A percentile compares a stretch with the other conserved stretches of the same genome.
These are phyloP conservation scores for Leishmania arabica DNA, from an alignment of 208 protist species.

Conservation along the genomic window DNA sequence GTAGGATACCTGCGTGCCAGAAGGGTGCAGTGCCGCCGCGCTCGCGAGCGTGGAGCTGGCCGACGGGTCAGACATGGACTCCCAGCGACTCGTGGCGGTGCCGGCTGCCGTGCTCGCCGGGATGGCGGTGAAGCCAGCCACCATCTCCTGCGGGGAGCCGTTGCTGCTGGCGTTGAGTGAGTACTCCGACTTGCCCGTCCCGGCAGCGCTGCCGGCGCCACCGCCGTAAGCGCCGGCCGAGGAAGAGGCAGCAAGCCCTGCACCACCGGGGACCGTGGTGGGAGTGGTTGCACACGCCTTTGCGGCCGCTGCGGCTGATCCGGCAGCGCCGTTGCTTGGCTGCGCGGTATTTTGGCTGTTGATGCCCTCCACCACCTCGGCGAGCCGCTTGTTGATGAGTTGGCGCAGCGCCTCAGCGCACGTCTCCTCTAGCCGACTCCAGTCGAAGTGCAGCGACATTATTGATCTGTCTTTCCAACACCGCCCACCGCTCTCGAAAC, in stretches of 20 bases:
- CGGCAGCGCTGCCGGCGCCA: background rate
- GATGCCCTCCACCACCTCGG: slow-evolving; percentile 30
- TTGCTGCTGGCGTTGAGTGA: background rate
- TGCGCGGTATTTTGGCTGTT: slow-evolving; percentile 6
- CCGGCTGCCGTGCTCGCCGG: background rate
- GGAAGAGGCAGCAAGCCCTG: background rate
- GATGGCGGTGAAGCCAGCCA: background rate
- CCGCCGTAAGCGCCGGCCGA: background rate
- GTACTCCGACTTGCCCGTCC: slow-evolving; percentile 1
- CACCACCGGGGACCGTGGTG: background rate
- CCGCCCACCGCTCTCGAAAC: background rate
- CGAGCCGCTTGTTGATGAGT: slow-evolving; percentile 59
- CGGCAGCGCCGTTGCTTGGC: background rate
- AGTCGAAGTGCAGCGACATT: slow-evolving; percentile 75
- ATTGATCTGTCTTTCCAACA: background rate
- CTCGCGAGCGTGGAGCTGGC: background rate
- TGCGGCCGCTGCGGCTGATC: background rate
- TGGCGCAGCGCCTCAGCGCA: slow-evolving; percentile 61
- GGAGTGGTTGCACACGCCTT: background rate
- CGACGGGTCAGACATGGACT: slow-evolving; percentile 1
- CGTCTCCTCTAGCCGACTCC: slow-evolving; percentile 71
- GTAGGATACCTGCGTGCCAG: background rate
- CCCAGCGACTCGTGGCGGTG: background rate
- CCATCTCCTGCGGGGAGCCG: background rate
- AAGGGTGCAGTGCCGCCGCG: background rate